Evolutionary conservation across 2,329 filamentous ascomycete species (phyloP), one percentile per base, ranked within the genome.

Genomic region (Plectosphaerella sp.): DNA sequence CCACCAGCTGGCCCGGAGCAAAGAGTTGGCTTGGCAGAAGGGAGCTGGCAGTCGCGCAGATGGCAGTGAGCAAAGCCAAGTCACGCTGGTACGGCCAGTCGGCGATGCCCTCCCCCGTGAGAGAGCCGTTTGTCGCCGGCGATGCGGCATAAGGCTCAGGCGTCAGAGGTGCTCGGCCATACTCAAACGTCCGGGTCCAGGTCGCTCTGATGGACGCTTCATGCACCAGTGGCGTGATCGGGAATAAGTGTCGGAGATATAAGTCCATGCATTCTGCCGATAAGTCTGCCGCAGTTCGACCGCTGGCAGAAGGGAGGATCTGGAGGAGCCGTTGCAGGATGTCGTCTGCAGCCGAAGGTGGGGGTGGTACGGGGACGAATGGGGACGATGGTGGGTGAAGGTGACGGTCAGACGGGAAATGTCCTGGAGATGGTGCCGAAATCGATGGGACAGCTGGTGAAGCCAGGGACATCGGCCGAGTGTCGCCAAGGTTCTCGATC

Each of bases 11-110:
- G 39, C 70, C 71, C 36, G 69, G 62, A 8, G 71, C 65, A 47
- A 75, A 74, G 5, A 74, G 54, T 22, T 72, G 62, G 9, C 64
- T 67, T 0, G 72, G 72, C 0, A 74, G 54, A 20, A 74, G 68
- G 1, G 72, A 70, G 14, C 71, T 73, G 1, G 73, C 65, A n/a
- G 75, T 68, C 1, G 72, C 71, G 39, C 72, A 75, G 3, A 74
- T 62, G n/a, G 72, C 72, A 1, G 72, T 73, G 46, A 75, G 67
- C 12, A 75, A 54, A 1, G 71, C 70, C 45, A 74, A 73, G 0
- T 65, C 64, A 11, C 49, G 52, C 5, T 18, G n/a, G 7, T 43
- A 20, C n/a, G 41, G 16, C 41, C 16, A 18, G 37, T 41, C 37
- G 14, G 16, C 14, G 22, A 28, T 12, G 16, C 16, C 22, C n/a